phyloP scores from a whole-genome alignment of 768 basidiomycete species.

The Mrakia hoshinonis region DNA sequence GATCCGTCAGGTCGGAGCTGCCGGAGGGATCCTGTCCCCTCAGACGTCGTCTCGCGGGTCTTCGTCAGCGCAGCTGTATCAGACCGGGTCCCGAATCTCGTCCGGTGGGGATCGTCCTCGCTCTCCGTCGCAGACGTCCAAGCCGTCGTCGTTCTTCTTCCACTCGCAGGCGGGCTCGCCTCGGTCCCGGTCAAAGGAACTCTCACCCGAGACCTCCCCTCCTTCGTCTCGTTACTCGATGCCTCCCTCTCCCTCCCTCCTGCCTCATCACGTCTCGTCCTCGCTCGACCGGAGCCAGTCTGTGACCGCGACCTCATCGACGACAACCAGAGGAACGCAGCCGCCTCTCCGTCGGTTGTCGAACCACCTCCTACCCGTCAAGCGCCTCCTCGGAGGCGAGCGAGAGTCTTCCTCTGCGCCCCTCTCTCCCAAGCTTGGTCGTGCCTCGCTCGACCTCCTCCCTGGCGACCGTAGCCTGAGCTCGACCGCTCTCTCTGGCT shows the following conservation, averaged over 20 bases:
- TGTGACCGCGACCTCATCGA: background rate
- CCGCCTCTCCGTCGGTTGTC: slow-evolving; percentile 14
- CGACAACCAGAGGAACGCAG: background rate
- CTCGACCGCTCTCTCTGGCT: background rate
- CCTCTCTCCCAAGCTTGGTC: background rate
- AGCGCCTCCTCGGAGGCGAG: background rate
- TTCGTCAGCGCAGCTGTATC: background rate
- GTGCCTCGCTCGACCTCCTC: background rate
- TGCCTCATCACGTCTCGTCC: background rate
- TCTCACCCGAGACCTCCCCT: background rate
- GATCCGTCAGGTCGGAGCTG: background rate
- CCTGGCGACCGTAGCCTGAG: background rate
- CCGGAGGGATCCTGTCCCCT: background rate
- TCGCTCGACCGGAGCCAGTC: slow-evolving; percentile 2
- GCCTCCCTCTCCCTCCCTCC: background rate
- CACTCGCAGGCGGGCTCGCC: slow-evolving; percentile 5
- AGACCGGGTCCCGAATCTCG: background rate
- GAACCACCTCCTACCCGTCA: slow-evolving; percentile 6
- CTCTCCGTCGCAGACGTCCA: background rate
- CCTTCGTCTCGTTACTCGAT: slow-evolving; percentile 1
- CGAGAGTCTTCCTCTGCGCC: background rate
- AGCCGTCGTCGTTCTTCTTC: slow-evolving; percentile 1
- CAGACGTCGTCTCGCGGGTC: background rate
- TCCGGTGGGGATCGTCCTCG: background rate
- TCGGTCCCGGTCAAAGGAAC: slow-evolving; percentile 4